Conservation (phyloP, 495 filamentous ascomycete species). For the Trichoderma asperelloides region DNA sequence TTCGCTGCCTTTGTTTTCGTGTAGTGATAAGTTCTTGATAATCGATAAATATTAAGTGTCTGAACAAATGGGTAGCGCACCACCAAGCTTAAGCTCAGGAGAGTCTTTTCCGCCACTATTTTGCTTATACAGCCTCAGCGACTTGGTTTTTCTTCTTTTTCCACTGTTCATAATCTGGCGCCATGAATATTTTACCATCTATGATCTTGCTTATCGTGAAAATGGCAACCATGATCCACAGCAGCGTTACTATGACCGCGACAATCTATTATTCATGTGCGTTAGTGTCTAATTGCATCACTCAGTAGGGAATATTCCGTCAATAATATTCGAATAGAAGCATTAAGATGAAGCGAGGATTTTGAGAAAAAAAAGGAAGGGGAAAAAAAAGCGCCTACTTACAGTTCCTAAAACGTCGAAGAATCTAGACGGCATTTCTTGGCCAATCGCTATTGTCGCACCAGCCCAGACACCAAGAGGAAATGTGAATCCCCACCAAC, state of each 20-base stretch:
- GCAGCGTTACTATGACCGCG: conserved; percentile 34
- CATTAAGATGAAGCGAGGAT: too few relatives aligned
- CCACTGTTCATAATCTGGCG: conserved; percentile 43
- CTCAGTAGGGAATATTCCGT: background rate
- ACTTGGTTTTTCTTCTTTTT: background rate
- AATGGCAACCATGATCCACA: conserved; percentile 43
- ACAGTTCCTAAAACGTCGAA: conserved; percentile 44
- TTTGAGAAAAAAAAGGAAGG: too few relatives aligned
- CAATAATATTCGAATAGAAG: background rate
- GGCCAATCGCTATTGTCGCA: conserved; percentile 38
- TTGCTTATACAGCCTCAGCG: background rate
- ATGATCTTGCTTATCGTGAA: conserved; percentile 34
- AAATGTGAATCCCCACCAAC: conserved; percentile 61
- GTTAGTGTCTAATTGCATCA: background rate
- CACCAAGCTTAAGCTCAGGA: too few relatives aligned
- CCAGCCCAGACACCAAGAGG: conserved; percentile 48
- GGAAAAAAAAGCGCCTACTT: conserved; percentile 23
- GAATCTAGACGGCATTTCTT: conserved; percentile 42
- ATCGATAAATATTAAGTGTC: too few relatives aligned
- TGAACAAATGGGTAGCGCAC: too few relatives aligned
- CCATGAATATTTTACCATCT: conserved; percentile 40
- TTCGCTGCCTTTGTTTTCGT: too few relatives aligned
- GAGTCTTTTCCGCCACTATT: too few relatives aligned
- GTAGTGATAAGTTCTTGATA: too few relatives aligned
- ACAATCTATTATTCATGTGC: conserved; percentile 26